Evolutionary conservation across 306 rosid genomes (phyloP), one percentile per base, ranked within the genome.

Genomic region (Arachis stenosperma): DNA sequence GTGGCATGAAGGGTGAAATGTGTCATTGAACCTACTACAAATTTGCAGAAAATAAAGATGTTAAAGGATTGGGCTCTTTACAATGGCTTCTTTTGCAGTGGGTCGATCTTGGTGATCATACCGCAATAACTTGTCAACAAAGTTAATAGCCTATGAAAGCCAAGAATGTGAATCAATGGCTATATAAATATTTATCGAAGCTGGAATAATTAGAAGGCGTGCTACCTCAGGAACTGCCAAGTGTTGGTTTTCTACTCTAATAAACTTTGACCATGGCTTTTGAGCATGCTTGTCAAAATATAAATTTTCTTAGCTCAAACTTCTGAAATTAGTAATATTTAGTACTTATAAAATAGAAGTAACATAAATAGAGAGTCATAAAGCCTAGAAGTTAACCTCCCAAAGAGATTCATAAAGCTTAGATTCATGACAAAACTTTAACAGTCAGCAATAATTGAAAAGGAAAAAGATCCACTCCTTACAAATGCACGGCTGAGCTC

Each of bases 21-120:
- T 33, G 37, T 33, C 37, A 33, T 33, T 3, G 37, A 52, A 33
- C 37, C 37, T 33, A 33, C 3, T 33, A 33, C 37, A 3, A 33
- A 33, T 2, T 33, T 33, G 37, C 37, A 33, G 3, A 33, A 33
- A 33, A 3, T 33, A 33, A 33, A 33, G 43, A 42, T 27, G 9
- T 61, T 62, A 39, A 67, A 69, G 58, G 63, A 79, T 17, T 17
- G 36, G 10, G 37, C 37, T 33, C 2, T 3, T 33, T 33, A 33
- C 1, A 2, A 33, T 33, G 37, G 37, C 37, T 33, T 33, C 37
- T 33, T 33, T 33, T 33, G 37, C 37, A 52, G 98, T 90, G 15
- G 92, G 98, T 39, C 98, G 88, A 53, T 92, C 97, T 84, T 87
- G 98, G 88, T 92, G 98, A 84, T 92, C 98, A 74, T 90, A 92